Evolutionary conservation across 148 eudicot genomes (phyloP).

Genomic region (Rhododendron williamsianum): DNA sequence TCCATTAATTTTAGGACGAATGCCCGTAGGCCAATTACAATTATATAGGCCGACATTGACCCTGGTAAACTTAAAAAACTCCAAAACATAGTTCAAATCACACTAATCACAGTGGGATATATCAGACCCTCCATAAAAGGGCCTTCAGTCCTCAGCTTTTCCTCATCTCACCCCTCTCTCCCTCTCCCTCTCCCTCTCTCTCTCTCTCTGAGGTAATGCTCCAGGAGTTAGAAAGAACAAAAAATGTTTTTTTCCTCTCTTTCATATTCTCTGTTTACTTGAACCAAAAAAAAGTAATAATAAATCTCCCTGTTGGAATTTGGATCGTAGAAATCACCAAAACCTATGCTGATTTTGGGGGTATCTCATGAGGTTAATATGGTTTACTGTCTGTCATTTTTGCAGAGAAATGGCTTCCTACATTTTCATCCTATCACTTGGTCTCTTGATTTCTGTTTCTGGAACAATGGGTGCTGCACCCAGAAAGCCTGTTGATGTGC

Average conservation of each 20-base stretch:
- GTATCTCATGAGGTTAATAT: background rate
- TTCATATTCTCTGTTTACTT: background rate
- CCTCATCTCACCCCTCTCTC: background rate
- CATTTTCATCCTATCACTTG: background rate
- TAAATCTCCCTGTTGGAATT: background rate
- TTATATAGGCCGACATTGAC: background rate
- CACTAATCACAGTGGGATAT: background rate
- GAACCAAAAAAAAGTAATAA: background rate
- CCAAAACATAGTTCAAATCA: background rate
- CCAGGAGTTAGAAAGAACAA: background rate
- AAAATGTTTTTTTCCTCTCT: background rate
- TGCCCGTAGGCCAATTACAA: background rate
- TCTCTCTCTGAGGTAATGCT: background rate
- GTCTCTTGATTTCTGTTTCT: conserved; percentile 4
- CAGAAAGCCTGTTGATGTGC: conserved; percentile 48
- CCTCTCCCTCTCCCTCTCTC: background rate
- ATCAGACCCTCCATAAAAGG: background rate
- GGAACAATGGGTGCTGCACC: conserved; percentile 38
- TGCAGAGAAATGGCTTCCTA: conserved; percentile 15
- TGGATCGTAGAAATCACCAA: background rate
- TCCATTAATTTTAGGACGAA: background rate
- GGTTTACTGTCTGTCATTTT: background rate
- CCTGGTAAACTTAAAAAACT: background rate
- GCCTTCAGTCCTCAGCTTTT: background rate
- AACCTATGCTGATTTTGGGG: background rate